phyloP scores from a whole-genome alignment of 2,329 filamentous ascomycete genomes.

The Leptographium procerum region DNA sequence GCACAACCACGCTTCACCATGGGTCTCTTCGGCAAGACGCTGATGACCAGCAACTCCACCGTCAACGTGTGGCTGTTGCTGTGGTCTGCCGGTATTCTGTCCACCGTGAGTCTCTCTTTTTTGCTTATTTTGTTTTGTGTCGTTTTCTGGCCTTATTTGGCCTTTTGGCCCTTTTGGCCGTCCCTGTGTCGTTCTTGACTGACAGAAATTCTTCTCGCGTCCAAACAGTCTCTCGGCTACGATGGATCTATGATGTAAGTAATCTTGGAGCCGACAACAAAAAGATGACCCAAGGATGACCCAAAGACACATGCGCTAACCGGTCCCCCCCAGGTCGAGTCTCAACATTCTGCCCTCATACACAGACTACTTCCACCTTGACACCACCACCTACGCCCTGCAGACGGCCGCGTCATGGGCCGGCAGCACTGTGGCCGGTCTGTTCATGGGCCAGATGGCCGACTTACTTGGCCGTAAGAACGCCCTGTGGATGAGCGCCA shows the following conservation, averaged over 20 bases:
- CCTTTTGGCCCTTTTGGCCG: too few species aligned
- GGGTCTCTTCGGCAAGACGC: conserved; percentile 1
- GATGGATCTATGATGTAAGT: background rate
- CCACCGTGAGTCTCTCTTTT: background rate
- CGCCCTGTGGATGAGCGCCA: conserved; percentile 7
- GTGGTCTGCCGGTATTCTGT: conserved; percentile 1
- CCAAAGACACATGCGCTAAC: background rate
- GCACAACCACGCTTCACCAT: background rate
- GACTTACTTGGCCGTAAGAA: conserved; percentile 14
- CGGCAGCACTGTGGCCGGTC: conserved; percentile 12
- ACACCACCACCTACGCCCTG: conserved; percentile 15
- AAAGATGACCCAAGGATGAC: background rate
- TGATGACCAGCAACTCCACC: conserved; percentile 5
- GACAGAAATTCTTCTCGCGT: background rate
- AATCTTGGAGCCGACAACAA: background rate
- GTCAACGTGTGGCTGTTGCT: conserved; percentile 3
- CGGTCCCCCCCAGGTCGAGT: background rate
- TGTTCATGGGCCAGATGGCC: conserved; percentile 12
- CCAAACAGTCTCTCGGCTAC: background rate
- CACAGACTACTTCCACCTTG: conserved; percentile 20
- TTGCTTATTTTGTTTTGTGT: too few species aligned
- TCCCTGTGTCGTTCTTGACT: background rate
- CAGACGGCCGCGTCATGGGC: conserved; percentile 9
- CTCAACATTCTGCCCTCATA: conserved; percentile 24
- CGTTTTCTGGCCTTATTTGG: too few species aligned